phyloP scores from a whole-genome alignment of 2,329 filamentous ascomycete genomes.

The Aspergillus sp. region DNA sequence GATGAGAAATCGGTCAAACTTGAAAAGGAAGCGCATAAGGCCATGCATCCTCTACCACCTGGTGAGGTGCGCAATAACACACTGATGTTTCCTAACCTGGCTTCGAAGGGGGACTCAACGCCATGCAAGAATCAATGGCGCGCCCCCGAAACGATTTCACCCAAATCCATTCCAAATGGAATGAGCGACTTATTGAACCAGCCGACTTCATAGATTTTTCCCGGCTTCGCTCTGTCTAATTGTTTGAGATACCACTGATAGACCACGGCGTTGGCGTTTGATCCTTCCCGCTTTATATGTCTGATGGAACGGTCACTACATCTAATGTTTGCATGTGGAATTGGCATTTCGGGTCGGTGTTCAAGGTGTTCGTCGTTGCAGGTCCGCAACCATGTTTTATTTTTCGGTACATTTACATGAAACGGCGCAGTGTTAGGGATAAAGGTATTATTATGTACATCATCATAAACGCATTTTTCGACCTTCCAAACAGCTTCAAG shows the following conservation, averaged over 20 bases:
- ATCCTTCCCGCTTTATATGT: conserved; percentile 4
- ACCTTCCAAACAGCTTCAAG: background rate
- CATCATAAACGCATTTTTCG: conserved; percentile 5
- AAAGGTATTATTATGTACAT: conserved; percentile 15
- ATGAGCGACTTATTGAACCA: conserved; percentile 22
- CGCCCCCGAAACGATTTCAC: conserved; percentile 23
- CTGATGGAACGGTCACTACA: background rate
- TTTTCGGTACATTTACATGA: background rate
- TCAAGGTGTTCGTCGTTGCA: background rate
- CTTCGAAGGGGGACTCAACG: conserved; percentile 18
- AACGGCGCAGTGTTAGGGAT: conserved; percentile 2
- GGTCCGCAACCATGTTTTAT: background rate
- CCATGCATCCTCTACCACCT: conserved; percentile 37
- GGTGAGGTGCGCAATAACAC: conserved; percentile 39
- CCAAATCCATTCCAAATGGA: conserved; percentile 25
- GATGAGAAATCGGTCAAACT: conserved; percentile 26
- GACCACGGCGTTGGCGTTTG: conserved; percentile 24
- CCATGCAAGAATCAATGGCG: conserved; percentile 14
- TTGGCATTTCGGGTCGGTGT: conserved; percentile 2
- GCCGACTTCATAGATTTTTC: conserved; percentile 12
- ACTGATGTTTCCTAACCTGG: conserved; percentile 29
- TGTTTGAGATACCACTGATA: conserved; percentile 38
- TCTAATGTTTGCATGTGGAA: background rate
- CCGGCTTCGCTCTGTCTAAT: conserved; percentile 9
- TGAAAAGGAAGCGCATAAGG: conserved; percentile 29